Evolutionary conservation across 345 rosid genomes (phyloP).

Genomic region (Eucalyptus tenuipes): DNA sequence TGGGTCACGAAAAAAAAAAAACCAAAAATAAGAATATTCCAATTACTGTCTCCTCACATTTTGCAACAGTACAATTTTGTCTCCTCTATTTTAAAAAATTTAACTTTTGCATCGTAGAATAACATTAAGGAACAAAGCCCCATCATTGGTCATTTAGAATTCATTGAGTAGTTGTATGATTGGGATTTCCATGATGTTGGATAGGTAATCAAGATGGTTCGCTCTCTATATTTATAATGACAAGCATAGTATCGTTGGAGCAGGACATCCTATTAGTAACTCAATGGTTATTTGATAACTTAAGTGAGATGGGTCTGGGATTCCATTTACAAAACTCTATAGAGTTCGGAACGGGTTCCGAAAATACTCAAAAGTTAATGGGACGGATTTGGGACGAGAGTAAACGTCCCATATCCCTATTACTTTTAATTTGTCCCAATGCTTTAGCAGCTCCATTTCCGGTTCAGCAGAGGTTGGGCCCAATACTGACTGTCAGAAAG

Average conservation of each 20-base stretch:
- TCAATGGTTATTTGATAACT: neutral
- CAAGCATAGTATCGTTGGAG: neutral
- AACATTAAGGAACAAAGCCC: neutral
- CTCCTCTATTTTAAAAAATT: neutral
- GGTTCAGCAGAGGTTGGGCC: neutral
- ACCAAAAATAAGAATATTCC: neutral
- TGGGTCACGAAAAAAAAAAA: neutral
- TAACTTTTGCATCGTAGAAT: neutral
- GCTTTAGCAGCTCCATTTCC: neutral
- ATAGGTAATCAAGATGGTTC: neutral
- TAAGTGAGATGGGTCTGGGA: neutral
- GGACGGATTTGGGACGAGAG: neutral
- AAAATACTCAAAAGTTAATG: neutral
- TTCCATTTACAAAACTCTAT: neutral
- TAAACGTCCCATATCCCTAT: neutral
- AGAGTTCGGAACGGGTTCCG: neutral
- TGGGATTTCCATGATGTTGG: neutral
- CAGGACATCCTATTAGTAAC: neutral
- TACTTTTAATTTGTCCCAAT: neutral
- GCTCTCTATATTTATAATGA: neutral
- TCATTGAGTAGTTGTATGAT: neutral
- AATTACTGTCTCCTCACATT: neutral
- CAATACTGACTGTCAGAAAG: neutral
- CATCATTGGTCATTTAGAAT: neutral
- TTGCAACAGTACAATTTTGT: neutral